Evolutionary conservation across 306 rosid genomes (phyloP).

Genomic region (Cajanus cajan): DNA sequence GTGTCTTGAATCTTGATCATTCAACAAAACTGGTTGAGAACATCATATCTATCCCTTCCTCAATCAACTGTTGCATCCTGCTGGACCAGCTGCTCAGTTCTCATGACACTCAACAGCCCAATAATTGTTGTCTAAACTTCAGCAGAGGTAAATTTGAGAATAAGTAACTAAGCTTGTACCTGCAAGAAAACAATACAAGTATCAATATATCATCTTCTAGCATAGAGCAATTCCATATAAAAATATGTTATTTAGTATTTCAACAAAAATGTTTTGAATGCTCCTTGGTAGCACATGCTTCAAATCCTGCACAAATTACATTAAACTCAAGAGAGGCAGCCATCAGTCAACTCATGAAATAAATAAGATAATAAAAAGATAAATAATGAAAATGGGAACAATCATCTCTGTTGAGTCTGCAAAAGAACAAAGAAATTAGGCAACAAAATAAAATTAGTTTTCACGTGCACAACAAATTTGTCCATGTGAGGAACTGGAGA

Average conservation of each 20-base stretch:
- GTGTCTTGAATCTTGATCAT: background rate
- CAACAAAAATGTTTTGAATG: conserved; percentile 30
- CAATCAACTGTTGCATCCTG: background rate
- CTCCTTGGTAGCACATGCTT: conserved; percentile 45
- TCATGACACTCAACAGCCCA: background rate
- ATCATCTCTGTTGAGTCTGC: conserved; percentile 43
- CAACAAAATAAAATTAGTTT: conserved; percentile 13
- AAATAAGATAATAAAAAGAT: conserved; percentile 28
- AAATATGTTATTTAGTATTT: conserved; percentile 3
- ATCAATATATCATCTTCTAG: conserved; percentile 39
- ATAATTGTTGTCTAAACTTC: background rate
- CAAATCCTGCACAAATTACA: conserved; percentile 59
- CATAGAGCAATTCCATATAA: conserved; percentile 11
- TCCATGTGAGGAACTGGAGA: background rate
- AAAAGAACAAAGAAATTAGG: conserved; percentile 31
- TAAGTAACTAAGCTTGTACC: conserved; percentile 15
- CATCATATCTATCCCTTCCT: background rate
- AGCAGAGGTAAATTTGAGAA: background rate
- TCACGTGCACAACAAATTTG: conserved; percentile 10
- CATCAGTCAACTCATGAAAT: conserved; percentile 22
- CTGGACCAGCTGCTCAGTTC: background rate
- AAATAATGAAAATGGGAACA: background rate
- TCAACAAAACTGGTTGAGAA: conserved; percentile 1
- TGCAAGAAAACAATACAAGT: conserved; percentile 5
- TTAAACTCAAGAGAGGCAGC: conserved; percentile 33